A percentile compares a stretch with the other conserved stretches of the same genome.
These are phyloP conservation scores for Cadophora sp. DNA, from an alignment of 2,329 filamentous ascomycete species.

Conservation along the genomic window DNA sequence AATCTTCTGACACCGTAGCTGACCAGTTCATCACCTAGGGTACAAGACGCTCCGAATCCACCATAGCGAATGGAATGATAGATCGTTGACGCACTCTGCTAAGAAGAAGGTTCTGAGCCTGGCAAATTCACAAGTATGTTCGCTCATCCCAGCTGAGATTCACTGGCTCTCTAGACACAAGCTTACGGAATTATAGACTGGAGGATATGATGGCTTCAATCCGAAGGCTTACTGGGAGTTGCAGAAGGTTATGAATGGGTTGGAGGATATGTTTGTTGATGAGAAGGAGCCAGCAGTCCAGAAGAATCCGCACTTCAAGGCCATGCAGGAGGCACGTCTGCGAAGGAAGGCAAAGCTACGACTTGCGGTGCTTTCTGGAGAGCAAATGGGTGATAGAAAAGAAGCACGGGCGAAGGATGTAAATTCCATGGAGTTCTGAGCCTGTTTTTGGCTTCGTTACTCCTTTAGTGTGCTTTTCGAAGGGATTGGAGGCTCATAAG, in stretches of 20 bases:
- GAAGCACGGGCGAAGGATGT: not conserved
- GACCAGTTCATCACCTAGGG: not conserved
- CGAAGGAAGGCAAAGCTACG: not conserved
- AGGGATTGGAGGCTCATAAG: not conserved
- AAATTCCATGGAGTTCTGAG: not conserved
- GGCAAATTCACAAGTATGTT: slow-evolving; percentile 1
- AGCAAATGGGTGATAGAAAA: not conserved
- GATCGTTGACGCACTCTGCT: not conserved
- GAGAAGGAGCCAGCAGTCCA: not conserved
- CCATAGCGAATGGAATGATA: not conserved
- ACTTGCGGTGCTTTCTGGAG: not conserved
- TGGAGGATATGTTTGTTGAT: not conserved
- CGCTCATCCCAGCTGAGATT: too few species aligned
- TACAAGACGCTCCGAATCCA: not conserved
- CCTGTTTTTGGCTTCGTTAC: not conserved
- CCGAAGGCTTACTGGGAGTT: not conserved
- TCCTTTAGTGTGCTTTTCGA: not conserved
- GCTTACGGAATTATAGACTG: not conserved
- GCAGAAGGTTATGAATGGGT: not conserved
- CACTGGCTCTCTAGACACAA: too few species aligned
- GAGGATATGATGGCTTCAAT: not conserved
- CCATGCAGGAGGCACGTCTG: not conserved
- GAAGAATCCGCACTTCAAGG: slow-evolving; percentile 3
- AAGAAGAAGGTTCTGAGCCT: not conserved
- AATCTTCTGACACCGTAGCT: not conserved